phyloP scores from a whole-genome alignment of 2,329 filamentous ascomycete genomes.

The Alternaria sp. region DNA sequence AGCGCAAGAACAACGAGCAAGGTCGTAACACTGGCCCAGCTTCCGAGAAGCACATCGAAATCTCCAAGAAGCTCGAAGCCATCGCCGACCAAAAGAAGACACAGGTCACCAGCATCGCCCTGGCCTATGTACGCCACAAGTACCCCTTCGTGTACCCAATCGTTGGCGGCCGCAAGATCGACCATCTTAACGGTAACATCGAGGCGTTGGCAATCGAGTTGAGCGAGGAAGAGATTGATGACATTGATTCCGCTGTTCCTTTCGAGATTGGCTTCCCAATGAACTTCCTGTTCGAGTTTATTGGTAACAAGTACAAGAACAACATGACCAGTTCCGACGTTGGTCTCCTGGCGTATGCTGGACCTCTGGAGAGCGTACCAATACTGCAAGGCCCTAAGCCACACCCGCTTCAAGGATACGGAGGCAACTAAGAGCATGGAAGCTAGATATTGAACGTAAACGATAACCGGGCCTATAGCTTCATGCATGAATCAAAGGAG shows the following conservation, averaged over 20 bases:
- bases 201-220: slow-evolving; percentile 60
- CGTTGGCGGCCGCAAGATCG: slow-evolving; percentile 73
- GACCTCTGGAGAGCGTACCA: slow-evolving; percentile 35
- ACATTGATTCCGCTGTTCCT: slow-evolving; percentile 58
- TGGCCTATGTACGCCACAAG: slow-evolving; percentile 77
- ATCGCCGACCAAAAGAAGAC: slow-evolving; percentile 64
- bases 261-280: slow-evolving; percentile 66
- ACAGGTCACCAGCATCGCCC: slow-evolving; percentile 64
- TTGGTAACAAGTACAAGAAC: slow-evolving; percentile 33
- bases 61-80: slow-evolving; percentile 65
- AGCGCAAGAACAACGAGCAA: slow-evolving; percentile 37
- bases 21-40: slow-evolving; percentile 47
- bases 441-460: neutral
- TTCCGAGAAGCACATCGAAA: slow-evolving; percentile 58
- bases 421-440: slow-evolving; percentile 5
- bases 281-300: slow-evolving; percentile 50
- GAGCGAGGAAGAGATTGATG: slow-evolving; percentile 59
- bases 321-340: slow-evolving; percentile 40
- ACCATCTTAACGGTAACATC: slow-evolving; percentile 72
- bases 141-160: slow-evolving; percentile 76
- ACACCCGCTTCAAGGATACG: slow-evolving; percentile 28
- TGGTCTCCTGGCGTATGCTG: slow-evolving; percentile 34
- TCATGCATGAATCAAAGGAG: neutral
- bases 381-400: slow-evolving; percentile 35
- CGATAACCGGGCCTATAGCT: neutral